Percentiles rank a stretch among this genome's conserved stretches.
Evolutionary conservation across 441 rosid genomes (phyloP).

Genomic region (Rhodomyrtus psidioides): DNA sequence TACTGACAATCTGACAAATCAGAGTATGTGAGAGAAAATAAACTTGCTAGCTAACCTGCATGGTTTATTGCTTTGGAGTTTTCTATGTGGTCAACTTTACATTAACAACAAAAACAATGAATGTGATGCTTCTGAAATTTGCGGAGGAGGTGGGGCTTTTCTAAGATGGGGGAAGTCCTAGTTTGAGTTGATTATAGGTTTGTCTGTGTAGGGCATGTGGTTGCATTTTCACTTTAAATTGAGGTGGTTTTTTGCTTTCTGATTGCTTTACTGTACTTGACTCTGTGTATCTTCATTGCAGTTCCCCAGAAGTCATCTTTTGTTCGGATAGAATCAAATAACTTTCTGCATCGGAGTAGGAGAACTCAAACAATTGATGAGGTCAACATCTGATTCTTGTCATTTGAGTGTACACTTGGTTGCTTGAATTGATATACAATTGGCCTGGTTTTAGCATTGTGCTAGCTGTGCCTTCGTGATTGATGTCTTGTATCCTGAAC

Average conservation of each 20-base stretch:
- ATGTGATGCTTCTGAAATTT: neutral
- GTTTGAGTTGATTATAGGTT: neutral
- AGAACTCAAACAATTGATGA: slow-evolving; percentile 92
- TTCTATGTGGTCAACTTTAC: neutral
- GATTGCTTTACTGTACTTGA: neutral
- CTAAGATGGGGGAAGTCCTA: neutral
- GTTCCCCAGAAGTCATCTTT: slow-evolving; percentile 55
- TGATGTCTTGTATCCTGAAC: neutral
- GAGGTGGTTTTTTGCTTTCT: slow-evolving; percentile 1
- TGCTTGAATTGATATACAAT: neutral
- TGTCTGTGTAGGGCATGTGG: neutral
- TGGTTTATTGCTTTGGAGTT: neutral
- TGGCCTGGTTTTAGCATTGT: neutral
- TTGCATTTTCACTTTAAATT: neutral
- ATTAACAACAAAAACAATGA: neutral
- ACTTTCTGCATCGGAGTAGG: slow-evolving; percentile 79
- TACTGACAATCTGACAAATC: neutral
- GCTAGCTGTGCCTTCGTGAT: neutral
- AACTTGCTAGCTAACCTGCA: neutral
- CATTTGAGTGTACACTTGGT: slow-evolving; percentile 1
- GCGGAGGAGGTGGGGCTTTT: neutral
- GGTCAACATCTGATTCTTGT: slow-evolving; percentile 39
- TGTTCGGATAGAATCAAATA: slow-evolving; percentile 58
- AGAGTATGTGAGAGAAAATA: neutral
- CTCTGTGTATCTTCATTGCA: slow-evolving; percentile 19